Evolutionary conservation across 2,329 filamentous ascomycete genomes (phyloP), one percentile per base, ranked within the genome.

Genomic region (Calonectria hongkongensis): DNA sequence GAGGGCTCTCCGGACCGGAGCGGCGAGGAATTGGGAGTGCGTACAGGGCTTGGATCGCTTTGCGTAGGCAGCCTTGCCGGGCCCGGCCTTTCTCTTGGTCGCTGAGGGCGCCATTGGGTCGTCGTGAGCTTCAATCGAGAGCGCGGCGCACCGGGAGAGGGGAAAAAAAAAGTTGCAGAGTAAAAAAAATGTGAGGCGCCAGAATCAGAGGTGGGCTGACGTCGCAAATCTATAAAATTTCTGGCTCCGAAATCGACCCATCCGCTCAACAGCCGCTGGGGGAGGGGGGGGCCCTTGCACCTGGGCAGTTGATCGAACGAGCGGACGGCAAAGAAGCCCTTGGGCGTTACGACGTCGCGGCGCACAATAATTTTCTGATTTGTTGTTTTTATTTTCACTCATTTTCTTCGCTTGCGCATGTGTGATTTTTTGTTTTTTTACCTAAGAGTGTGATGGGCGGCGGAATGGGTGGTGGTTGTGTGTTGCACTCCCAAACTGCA

Each of bases 1-100:
- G 58, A 70, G 54, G 74, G 75, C 56, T 68, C 48, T 64, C 50
- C 36, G 58, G 43, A 58, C 12, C n/a, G 48, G 50, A 45, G 69
- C n/a, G 13, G 27, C 48, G 21, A 28, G 68, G 64, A 65, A 74
- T 74, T 73, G 71, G 51, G 50, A 33, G 36, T 54, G 65, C 86
- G 78, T 81, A 89, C 88, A 82, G 73, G 84, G 85, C 82, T 89
- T 89, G 76, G 87, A 83, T 82, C 89, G 89, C 83, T 91, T 92
- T 81, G 87, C 89, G 74, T 80, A 79, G 74, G 83, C 84, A 76
- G 83, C 87, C 71, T 85, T 86, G 80, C 86, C 84, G 73, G 84
- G 81, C 58, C 88, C 87, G 73, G 90, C 89, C 82, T 92, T 92
- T 85, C 90, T 89, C 85, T 92, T 92, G 89, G 91, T 91, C 28